phyloP scores from a whole-genome alignment of 75 land plant genomes.

The Sequoiadendron giganteum region DNA sequence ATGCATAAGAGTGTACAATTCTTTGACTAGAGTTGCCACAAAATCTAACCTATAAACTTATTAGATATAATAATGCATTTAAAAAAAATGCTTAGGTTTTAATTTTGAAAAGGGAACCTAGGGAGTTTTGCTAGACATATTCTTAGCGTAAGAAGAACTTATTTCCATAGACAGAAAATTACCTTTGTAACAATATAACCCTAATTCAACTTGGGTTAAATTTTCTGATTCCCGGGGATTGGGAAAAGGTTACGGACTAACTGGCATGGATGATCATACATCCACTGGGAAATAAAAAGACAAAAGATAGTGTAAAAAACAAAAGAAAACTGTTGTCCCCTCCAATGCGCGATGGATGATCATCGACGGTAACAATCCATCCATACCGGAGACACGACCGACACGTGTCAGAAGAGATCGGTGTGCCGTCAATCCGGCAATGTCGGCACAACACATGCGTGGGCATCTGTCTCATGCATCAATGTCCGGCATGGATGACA shows the following conservation, averaged over 20 bases:
- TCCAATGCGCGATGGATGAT: not conserved
- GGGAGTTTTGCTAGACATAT: no score
- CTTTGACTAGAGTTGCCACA: no score
- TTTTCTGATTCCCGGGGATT: not conserved
- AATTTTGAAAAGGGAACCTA: no score
- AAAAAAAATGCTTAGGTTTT: no score
- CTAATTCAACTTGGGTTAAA: no score
- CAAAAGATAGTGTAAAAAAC: not conserved
- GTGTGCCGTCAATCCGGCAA: not conserved
- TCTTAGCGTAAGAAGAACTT: no score
- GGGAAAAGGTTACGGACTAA: not conserved
- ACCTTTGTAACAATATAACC: no score
- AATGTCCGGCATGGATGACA: not conserved
- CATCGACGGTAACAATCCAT: not conserved
- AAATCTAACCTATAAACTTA: no score
- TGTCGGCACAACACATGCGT: not conserved
- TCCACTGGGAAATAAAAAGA: not conserved
- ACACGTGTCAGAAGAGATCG: not conserved
- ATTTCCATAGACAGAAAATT: no score
- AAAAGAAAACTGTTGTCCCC: not conserved
- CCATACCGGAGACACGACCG: not conserved
- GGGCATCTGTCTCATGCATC: slow-evolving; percentile 8
- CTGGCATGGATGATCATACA: not conserved
- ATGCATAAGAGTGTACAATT: no score
- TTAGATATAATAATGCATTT: no score